Conservation (phyloP, 768 basidiomycete genomes). For the Lentinula edodes region DNA sequence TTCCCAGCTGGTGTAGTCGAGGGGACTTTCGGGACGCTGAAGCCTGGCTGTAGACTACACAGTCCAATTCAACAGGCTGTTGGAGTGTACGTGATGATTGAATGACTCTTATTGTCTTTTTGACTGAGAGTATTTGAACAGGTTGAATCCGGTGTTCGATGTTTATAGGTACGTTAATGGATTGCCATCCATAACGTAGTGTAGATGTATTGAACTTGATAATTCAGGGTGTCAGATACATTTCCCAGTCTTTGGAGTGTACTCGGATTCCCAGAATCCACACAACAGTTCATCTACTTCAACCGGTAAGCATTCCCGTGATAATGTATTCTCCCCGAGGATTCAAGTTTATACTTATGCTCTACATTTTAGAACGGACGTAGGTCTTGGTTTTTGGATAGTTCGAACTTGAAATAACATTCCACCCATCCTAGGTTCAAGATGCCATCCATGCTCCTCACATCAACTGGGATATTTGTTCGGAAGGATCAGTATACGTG, state of each 20-base stretch:
- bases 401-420: neutral
- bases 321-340: neutral
- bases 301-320: constrained; percentile 28
- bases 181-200: neutral
- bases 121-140: constrained; percentile 11
- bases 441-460: constrained; percentile 62
- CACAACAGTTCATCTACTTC: constrained; percentile 52
- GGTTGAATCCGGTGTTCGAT: constrained; percentile 52
- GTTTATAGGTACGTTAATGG: constrained; percentile 35
- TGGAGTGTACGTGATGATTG: constrained; percentile 31
- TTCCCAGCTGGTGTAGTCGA: constrained; percentile 45
- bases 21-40: constrained; percentile 33
- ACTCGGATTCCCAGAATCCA: constrained; percentile 63
- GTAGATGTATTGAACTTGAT: neutral
- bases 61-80: constrained; percentile 45
- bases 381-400: constrained; percentile 11
- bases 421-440: constrained; percentile 26
- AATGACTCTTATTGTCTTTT: neutral
- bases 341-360: constrained; percentile 1
- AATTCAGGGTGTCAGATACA: constrained; percentile 42
- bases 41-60: constrained; percentile 38
- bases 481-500: constrained; percentile 47
- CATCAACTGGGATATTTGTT: constrained; percentile 52
- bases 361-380: constrained; percentile 25
- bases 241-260: constrained; percentile 51